These are phyloP conservation scores for Cystobasidium onofrii DNA, from an alignment of 768 basidiomycete species.

Conservation along the genomic window DNA sequence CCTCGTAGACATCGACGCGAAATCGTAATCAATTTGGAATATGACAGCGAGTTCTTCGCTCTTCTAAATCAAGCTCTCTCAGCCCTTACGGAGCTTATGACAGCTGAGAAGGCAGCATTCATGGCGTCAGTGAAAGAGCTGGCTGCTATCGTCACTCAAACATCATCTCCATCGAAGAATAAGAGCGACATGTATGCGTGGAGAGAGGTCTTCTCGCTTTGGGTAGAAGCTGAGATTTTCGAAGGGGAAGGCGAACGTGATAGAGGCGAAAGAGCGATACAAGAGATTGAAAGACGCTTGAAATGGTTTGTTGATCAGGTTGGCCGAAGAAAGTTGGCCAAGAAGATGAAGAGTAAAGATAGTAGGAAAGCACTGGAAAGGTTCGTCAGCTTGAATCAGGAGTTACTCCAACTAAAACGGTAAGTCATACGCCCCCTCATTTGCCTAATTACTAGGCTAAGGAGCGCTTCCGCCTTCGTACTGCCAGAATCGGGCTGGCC, in stretches of 20 bases:
- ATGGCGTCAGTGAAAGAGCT: slow-evolving; percentile 52
- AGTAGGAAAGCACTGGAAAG: slow-evolving; percentile 57
- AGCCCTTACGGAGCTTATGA: slow-evolving; percentile 51
- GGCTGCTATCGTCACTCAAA: slow-evolving; percentile 44
- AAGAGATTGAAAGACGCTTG: slow-evolving; percentile 63
- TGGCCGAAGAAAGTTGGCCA: slow-evolving; percentile 53
- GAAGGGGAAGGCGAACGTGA: slow-evolving; percentile 60
- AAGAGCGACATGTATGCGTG: slow-evolving; percentile 70
- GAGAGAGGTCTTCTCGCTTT: slow-evolving; percentile 81
- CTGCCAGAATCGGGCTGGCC: slow-evolving; percentile 50
- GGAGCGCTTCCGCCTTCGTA: no score
- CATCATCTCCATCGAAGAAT: slow-evolving; percentile 44
- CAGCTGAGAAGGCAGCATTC: slow-evolving; percentile 53
- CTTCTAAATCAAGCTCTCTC: slow-evolving; percentile 56
- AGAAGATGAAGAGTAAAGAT: slow-evolving; percentile 55
- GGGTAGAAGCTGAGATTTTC: slow-evolving; percentile 76
- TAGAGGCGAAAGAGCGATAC: slow-evolving; percentile 57
- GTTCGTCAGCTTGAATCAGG: slow-evolving; percentile 68
- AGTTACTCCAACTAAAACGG: slow-evolving; percentile 75
- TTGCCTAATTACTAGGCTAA: no score
- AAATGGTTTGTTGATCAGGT: slow-evolving; percentile 59
- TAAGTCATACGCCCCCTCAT: slow-evolving; percentile 42
- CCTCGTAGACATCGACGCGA: slow-evolving; percentile 47
- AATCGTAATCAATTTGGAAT: slow-evolving; percentile 67
- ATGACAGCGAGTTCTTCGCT: slow-evolving; percentile 71